Conservation (phyloP, 345 rosid genomes). For the Eucalyptus tenuipes region DNA sequence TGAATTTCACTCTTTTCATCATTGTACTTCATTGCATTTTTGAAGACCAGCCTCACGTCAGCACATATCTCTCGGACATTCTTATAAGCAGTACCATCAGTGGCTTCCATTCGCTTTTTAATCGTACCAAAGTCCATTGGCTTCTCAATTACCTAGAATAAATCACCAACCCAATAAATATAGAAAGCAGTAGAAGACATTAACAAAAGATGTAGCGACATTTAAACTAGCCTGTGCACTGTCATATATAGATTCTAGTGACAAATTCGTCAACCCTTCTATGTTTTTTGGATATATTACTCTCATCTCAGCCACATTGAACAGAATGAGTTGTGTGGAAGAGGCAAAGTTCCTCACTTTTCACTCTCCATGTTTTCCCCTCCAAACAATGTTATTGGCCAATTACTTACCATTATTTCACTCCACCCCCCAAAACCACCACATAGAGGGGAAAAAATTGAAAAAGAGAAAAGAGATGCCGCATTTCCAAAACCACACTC, state of each 20-base stretch:
- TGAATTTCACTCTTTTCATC: conserved; percentile 57
- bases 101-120: conserved; percentile 71
- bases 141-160: conserved; percentile 49
- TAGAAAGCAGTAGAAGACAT: background rate
- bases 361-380: background rate
- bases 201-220: background rate
- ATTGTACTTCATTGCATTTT: conserved; percentile 90
- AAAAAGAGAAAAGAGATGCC: background rate
- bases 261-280: background rate
- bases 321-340: background rate
- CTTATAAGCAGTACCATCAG: conserved; percentile 65
- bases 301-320: background rate
- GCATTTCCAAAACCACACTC: background rate
- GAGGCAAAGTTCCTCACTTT: background rate
- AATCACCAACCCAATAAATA: background rate
- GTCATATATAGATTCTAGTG: background rate
- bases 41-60: conserved; percentile 75
- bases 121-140: conserved; percentile 91
- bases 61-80: conserved; percentile 68
- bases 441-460: background rate
- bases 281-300: background rate
- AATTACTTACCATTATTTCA: background rate
- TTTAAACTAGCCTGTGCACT: background rate
- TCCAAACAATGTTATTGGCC: background rate
- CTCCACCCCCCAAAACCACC: background rate